Evolutionary conservation across 129 eudicot species (phyloP).

Genomic region (Helichrysum umbraculigerum): DNA sequence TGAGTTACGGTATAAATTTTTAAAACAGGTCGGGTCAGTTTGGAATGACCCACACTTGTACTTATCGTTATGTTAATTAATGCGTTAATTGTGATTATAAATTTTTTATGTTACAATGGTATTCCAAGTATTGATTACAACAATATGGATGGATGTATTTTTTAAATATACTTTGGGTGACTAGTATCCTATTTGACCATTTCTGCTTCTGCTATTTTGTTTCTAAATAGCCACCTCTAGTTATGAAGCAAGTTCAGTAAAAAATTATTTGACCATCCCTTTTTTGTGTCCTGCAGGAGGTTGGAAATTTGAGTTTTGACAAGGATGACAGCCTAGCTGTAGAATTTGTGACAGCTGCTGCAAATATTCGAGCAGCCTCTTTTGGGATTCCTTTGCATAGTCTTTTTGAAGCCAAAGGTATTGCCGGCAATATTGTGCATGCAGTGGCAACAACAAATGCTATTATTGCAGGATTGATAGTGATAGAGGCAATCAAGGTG

Average conservation of each 20-base stretch:
- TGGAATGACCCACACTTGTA: no score
- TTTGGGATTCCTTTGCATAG: slow-evolving; percentile 97
- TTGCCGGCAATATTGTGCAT: slow-evolving; percentile 96
- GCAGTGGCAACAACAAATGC: slow-evolving; percentile 99
- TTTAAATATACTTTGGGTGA: neutral
- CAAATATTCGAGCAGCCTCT: slow-evolving; percentile 92
- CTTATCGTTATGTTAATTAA: no score
- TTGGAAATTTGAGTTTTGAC: slow-evolving; percentile 84
- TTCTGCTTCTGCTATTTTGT: neutral
- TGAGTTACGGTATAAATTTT: no score
- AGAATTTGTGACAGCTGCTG: slow-evolving; percentile 98
- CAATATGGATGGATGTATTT: neutral
- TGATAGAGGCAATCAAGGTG: slow-evolving; percentile 92
- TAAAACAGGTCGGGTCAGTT: no score
- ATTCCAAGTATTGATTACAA: neutral
- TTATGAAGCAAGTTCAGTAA: neutral
- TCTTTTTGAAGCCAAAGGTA: slow-evolving; percentile 95
- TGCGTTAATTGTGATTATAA: no score
- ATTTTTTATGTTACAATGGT: no score
- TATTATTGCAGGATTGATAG: slow-evolving; percentile 89
- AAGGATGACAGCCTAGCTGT: slow-evolving; percentile 95
- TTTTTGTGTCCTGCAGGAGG: slow-evolving; percentile 48
- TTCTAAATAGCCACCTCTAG: neutral
- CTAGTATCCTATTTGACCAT: neutral
- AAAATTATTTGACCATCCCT: neutral